A percentile compares a stretch with the other conserved stretches of the same genome.
These are phyloP conservation scores for Annona cherimola DNA, from an alignment of 164 flowering plant genomes.

Conservation along the genomic window DNA sequence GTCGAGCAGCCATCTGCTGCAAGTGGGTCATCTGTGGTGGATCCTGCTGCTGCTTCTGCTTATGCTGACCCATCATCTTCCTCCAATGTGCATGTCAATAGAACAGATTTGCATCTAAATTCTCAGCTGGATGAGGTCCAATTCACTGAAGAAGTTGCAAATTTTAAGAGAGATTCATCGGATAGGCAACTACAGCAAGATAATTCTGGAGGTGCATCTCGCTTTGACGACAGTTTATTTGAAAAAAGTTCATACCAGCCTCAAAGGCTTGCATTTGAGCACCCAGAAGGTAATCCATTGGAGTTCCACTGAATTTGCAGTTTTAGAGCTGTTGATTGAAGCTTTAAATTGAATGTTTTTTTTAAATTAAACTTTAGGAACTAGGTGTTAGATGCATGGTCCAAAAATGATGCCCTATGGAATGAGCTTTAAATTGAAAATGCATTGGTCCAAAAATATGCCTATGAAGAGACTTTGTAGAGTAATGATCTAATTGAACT, in stretches of 20 bases:
- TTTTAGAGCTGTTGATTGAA: background rate
- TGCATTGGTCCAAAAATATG: too few species aligned
- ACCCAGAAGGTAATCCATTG: slow-evolving; percentile 47
- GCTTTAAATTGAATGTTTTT: background rate
- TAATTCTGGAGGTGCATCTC: slow-evolving; percentile 38
- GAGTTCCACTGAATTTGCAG: too few species aligned
- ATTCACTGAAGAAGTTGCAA: slow-evolving; percentile 26
- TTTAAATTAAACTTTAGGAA: too few species aligned
- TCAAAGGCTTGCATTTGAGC: slow-evolving; percentile 43
- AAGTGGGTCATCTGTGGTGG: slow-evolving; percentile 19
- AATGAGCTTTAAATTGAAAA: too few species aligned
- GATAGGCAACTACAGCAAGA: slow-evolving; percentile 42
- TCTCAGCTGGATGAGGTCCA: slow-evolving; percentile 36
- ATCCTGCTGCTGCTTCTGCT: slow-evolving; percentile 24
- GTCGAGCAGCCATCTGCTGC: slow-evolving; percentile 48
- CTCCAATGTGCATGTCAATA: slow-evolving; percentile 16
- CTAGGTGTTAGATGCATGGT: too few species aligned
- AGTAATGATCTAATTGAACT: too few species aligned
- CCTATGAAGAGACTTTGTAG: too few species aligned
- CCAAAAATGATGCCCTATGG: too few species aligned
- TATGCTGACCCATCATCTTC: slow-evolving; percentile 23
- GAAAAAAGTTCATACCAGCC: slow-evolving; percentile 41
- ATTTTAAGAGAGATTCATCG: slow-evolving; percentile 32
- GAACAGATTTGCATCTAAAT: slow-evolving; percentile 29
- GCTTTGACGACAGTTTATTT: slow-evolving; percentile 46